phyloP scores from a whole-genome alignment of 2,329 filamentous ascomycete genomes.

The Exophiala lecanii-corni region DNA sequence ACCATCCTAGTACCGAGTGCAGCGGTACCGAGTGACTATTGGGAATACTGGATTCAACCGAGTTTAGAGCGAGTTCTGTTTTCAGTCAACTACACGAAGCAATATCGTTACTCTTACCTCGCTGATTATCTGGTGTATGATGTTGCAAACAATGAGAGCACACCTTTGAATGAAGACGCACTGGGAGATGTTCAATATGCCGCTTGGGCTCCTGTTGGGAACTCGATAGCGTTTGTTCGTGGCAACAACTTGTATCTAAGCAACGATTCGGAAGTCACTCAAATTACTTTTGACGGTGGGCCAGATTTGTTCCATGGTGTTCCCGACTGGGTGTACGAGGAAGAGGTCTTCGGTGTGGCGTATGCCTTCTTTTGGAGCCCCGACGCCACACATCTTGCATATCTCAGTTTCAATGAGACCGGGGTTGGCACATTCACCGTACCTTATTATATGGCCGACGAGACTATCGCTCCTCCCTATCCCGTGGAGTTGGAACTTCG shows the following conservation, averaged over 20 bases:
- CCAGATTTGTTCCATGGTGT: conserved; percentile 87
- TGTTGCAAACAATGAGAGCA: conserved; percentile 51
- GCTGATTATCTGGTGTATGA: conserved; percentile 63
- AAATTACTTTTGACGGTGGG: conserved; percentile 80
- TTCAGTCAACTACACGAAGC: conserved; percentile 62
- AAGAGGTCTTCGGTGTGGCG: conserved; percentile 72
- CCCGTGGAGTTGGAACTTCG: conserved; percentile 59
- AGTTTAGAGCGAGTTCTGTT: conserved; percentile 58
- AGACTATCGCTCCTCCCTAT: conserved; percentile 56
- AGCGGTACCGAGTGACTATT: conserved; percentile 51
- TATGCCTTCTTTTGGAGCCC: conserved; percentile 92
- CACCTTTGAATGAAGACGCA: conserved; percentile 56
- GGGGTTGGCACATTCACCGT: conserved; percentile 63
- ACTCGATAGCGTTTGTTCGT: conserved; percentile 62
- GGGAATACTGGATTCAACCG: conserved; percentile 58
- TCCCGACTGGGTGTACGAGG: conserved; percentile 97
- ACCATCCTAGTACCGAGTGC: conserved; percentile 56
- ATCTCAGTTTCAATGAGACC: conserved; percentile 80
- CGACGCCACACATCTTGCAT: conserved; percentile 82
- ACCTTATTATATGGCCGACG: conserved; percentile 58
- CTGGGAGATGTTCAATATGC: conserved; percentile 64
- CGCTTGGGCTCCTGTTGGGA: conserved; percentile 53
- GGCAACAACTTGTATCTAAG: conserved; percentile 62
- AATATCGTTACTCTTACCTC: conserved; percentile 65
- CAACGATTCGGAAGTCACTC: conserved; percentile 50